These are phyloP conservation scores for Ganoderma lingzhi DNA, from an alignment of 1,284 basidiomycete species.

Conservation along the genomic window DNA sequence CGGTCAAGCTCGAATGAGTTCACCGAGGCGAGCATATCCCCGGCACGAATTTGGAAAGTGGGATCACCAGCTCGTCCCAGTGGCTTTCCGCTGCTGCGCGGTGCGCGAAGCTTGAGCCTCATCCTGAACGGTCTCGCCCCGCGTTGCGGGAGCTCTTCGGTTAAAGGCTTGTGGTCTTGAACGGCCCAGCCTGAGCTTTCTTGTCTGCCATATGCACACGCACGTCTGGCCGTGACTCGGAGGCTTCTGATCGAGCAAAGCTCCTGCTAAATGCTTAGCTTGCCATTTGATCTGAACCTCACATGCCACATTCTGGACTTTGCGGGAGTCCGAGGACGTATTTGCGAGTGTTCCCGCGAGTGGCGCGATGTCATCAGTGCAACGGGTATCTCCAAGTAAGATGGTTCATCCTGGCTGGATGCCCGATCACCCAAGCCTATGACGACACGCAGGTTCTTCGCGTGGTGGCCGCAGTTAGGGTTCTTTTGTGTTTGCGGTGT, in stretches of 20 bases:
- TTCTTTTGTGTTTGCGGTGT: neutral
- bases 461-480: neutral
- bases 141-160: conserved; percentile 1
- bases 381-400: conserved; percentile 3
- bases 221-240: no score
- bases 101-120: neutral
- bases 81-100: neutral
- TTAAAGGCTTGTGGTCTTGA: neutral
- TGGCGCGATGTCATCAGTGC: conserved; percentile 1
- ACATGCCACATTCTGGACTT: neutral
- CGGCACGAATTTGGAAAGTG: neutral
- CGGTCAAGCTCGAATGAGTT: neutral
- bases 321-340: neutral
- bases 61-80: neutral
- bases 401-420: neutral
- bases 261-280: neutral
- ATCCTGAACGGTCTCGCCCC: neutral
- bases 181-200: neutral
- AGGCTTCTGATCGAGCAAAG: neutral
- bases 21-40: neutral
- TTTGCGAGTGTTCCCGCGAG: conserved; percentile 2
- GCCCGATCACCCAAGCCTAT: conserved; percentile 2
- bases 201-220: neutral
- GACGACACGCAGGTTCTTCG: neutral
- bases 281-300: neutral